These are phyloP conservation scores for Podospora fimiseda DNA, from an alignment of 495 filamentous ascomycete genomes.

Conservation along the genomic window DNA sequence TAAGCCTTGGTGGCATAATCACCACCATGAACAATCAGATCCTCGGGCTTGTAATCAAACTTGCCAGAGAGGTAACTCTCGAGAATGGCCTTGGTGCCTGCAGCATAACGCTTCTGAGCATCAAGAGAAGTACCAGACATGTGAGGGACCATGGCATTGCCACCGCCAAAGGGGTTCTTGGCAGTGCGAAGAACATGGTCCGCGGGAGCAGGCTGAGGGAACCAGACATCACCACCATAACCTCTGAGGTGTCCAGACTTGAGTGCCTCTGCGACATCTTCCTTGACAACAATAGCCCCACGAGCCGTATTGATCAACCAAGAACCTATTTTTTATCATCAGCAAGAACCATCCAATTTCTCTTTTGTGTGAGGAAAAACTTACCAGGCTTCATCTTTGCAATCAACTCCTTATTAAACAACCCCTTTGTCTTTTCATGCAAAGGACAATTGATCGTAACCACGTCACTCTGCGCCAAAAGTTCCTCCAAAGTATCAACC, in stretches of 20 bases:
- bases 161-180: constrained; percentile 90
- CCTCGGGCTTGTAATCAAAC: constrained; percentile 81
- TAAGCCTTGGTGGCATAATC: constrained; percentile 96
- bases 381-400: constrained; percentile 96
- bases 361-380: constrained; percentile 12
- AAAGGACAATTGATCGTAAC: constrained; percentile 99
- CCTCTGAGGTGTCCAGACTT: constrained; percentile 90
- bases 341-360: no score
- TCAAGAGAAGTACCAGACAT: constrained; percentile 97
- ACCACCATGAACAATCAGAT: constrained; percentile 86
- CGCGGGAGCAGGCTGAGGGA: constrained; percentile 82
- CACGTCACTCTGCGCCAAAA: constrained; percentile 92
- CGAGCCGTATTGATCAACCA: constrained; percentile 99
- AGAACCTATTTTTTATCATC: constrained; percentile 47
- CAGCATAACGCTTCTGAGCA: constrained; percentile 91
- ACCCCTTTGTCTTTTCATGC: constrained; percentile 90
- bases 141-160: constrained; percentile 97
- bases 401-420: constrained; percentile 99
- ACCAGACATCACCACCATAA: constrained; percentile 90
- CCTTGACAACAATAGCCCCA: constrained; percentile 98
- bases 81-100: constrained; percentile 82
- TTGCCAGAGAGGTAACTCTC: constrained; percentile 82
- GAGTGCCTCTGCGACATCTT: constrained; percentile 93
- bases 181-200: constrained; percentile 92
- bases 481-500: constrained; percentile 83